A percentile compares a stretch with the other conserved stretches of the same genome.
Evolutionary conservation across 2,329 filamentous ascomycete genomes (phyloP).

Genomic region (Epichloe amarillans): DNA sequence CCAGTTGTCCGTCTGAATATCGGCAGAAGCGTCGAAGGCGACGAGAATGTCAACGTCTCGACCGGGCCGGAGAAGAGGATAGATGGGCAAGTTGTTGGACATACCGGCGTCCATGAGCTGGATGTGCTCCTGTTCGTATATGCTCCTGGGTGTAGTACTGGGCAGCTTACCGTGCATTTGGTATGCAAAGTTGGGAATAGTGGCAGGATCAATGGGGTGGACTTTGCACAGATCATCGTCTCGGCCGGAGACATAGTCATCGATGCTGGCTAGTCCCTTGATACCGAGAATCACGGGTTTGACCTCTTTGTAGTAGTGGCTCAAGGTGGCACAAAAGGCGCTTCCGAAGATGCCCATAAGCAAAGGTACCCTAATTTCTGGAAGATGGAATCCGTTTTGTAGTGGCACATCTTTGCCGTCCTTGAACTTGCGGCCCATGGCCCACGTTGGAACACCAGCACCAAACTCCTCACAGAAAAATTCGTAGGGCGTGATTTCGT

Average conservation of each 20-base stretch:
- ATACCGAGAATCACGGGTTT: constrained; percentile 67
- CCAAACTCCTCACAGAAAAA: constrained; percentile 88
- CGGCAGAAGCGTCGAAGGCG: constrained; percentile 87
- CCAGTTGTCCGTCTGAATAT: constrained; percentile 93
- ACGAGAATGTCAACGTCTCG: constrained; percentile 81
- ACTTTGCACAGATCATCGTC: constrained; percentile 81
- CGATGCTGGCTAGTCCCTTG: constrained; percentile 61
- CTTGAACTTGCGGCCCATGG: constrained; percentile 71
- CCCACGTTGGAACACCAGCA: constrained; percentile 91
- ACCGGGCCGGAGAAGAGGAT: constrained; percentile 79
- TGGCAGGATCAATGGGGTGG: constrained; percentile 85
- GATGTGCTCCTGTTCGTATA: constrained; percentile 58
- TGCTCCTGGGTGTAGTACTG: constrained; percentile 60
- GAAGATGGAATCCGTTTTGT: constrained; percentile 56
- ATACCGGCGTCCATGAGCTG: constrained; percentile 95
- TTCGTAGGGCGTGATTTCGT: constrained; percentile 88
- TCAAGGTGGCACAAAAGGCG: constrained; percentile 89
- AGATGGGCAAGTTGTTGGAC: constrained; percentile 96
- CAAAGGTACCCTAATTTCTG: constrained; percentile 71
- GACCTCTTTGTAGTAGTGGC: constrained; percentile 91
- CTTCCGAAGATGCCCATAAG: constrained; percentile 93
- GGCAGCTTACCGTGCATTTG: constrained; percentile 68
- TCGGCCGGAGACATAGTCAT: constrained; percentile 69
- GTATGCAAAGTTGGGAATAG: constrained; percentile 78
- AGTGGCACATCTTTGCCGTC: constrained; percentile 41